Conservation (phyloP, 2,329 filamentous ascomycete genomes). For the Microdochium nivale region DNA sequence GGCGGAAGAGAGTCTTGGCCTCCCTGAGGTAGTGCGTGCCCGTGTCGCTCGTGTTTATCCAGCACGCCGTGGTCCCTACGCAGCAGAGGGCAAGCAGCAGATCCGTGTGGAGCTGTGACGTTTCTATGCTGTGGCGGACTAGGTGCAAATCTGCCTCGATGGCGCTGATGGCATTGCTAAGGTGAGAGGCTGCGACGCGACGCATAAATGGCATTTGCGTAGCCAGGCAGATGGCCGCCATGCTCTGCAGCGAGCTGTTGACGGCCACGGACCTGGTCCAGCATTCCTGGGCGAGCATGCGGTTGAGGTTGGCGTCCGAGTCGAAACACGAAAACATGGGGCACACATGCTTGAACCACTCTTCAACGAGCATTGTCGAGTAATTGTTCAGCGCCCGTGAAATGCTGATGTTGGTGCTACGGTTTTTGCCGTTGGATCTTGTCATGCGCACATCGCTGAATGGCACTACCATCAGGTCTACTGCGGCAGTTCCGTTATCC, state of each 20-base stretch:
- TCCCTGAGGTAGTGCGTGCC: constrained; percentile 23
- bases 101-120: constrained; percentile 20
- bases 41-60: constrained; percentile 25
- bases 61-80: constrained; percentile 29
- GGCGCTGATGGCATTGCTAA: constrained; percentile 22
- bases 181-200: constrained; percentile 22
- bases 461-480: not conserved
- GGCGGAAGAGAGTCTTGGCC: constrained; percentile 8
- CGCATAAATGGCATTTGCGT: constrained; percentile 25
- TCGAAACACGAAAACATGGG: constrained; percentile 31
- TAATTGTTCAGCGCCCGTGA: constrained; percentile 10
- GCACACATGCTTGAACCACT: constrained; percentile 31
- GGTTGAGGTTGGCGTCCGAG: constrained; percentile 27
- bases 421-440: not conserved
- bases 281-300: constrained; percentile 24
- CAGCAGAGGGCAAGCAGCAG: constrained; percentile 29
- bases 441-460: not conserved
- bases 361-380: constrained; percentile 22
- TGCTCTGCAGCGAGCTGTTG: constrained; percentile 28
- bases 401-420: constrained; percentile 9
- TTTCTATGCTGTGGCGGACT: constrained; percentile 9
- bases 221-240: constrained; percentile 28
- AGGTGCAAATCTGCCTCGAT: constrained; percentile 24
- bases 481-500: not conserved
- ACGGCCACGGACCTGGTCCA: constrained; percentile 27